phyloP scores from a whole-genome alignment of 2,329 filamentous ascomycete species.

The Claviceps spartinae region DNA sequence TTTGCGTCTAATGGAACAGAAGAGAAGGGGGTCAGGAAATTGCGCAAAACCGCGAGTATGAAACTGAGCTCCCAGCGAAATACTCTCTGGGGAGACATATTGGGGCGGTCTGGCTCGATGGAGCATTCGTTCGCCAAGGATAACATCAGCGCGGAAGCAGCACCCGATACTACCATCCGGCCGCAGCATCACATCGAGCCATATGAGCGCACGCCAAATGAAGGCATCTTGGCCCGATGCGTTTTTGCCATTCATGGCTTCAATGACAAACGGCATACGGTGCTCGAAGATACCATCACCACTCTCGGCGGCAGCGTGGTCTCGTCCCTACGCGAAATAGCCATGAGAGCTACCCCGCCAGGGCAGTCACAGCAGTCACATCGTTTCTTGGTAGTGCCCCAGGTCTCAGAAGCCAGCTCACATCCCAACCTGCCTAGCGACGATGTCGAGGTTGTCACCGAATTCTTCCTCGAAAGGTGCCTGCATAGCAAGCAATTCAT shows the following conservation, averaged over 20 bases:
- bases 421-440: constrained; percentile 27
- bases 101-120: constrained; percentile 33
- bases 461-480: constrained; percentile 89
- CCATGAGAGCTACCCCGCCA: constrained; percentile 15
- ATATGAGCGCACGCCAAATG: constrained; percentile 4
- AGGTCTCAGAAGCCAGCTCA: constrained; percentile 31
- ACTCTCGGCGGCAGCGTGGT: constrained; percentile 34
- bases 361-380: constrained; percentile 14
- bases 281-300: constrained; percentile 32
- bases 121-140: constrained; percentile 21
- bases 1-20: constrained; percentile 30
- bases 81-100: constrained; percentile 82
- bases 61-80: constrained; percentile 70
- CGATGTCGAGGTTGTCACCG: constrained; percentile 50
- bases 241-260: constrained; percentile 50
- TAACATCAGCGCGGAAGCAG: constrained; percentile 3
- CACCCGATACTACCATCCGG: constrained; percentile 3
- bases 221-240: constrained; percentile 39
- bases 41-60: constrained; percentile 76
- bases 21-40: constrained; percentile 54
- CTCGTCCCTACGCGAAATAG: constrained; percentile 27
- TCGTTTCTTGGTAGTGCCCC: constrained; percentile 42
- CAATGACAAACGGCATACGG: constrained; percentile 32
- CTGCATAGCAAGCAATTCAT: constrained; percentile 62
- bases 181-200: constrained; percentile 3